Conservation (phyloP, 331 rosid genomes). For the Malus hybrid region DNA sequence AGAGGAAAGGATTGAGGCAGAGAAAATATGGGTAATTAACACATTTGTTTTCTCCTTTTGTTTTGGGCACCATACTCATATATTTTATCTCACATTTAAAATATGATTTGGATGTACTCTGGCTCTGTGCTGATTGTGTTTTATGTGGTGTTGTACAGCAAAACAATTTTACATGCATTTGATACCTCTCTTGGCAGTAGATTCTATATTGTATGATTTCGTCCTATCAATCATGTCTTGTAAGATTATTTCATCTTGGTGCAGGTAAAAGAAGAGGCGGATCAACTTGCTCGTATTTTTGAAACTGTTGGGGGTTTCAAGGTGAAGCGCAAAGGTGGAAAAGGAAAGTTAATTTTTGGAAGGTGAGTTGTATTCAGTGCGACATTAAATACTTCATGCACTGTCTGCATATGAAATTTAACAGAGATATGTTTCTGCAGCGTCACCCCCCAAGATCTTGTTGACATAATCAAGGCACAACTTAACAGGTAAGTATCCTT, state of each 20-base stretch:
- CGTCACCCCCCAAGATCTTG: conserved; percentile 92
- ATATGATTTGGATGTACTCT: not conserved
- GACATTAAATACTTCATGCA: not conserved
- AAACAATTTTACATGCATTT: not conserved
- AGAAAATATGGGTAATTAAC: conserved; percentile 60
- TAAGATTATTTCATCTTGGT: conserved; percentile 7
- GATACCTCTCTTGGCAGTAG: not conserved
- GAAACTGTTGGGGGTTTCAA: conserved; percentile 90
- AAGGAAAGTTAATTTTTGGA: conserved; percentile 93
- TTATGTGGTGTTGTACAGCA: not conserved
- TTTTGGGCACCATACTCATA: not conserved
- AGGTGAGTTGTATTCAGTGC: conserved; percentile 33
- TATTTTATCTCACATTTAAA: not conserved
- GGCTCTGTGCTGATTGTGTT: not conserved
- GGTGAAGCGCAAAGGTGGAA: conserved; percentile 97
- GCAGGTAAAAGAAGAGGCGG: conserved; percentile 93
- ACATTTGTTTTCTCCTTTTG: not conserved
- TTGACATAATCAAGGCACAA: conserved; percentile 94
- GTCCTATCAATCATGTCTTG: not conserved
- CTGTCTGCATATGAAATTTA: conserved; percentile 10
- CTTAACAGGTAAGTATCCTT: conserved; percentile 58
- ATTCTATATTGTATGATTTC: not conserved
- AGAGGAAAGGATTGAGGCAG: conserved; percentile 95
- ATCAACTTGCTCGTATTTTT: conserved; percentile 71
- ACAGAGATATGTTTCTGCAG: conserved; percentile 35